Evolutionary conservation across 2,329 filamentous ascomycete species (phyloP), one percentile per base, ranked within the genome.

Genomic region (Incumbomyces lentus): DNA sequence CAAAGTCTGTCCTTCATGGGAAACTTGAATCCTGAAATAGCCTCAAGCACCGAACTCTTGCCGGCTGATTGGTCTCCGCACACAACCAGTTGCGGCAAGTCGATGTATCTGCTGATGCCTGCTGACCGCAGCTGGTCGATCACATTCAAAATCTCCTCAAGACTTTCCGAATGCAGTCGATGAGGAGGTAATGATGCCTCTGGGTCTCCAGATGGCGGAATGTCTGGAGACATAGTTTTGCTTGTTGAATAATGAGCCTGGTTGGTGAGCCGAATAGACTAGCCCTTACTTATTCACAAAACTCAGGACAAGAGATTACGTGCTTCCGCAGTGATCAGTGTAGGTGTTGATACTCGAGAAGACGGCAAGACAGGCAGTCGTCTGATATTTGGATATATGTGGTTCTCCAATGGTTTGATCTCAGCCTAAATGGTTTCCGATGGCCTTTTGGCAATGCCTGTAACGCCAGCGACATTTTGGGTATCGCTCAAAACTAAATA

Each of bases 51-150:
- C 3, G 59, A 61, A 32, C 55, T 60, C 34, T 62, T 64, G 2
- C 68, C 66, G 38, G 59, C 61, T 0, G 63, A 68, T 47, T 70
- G 64, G 40, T 69, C 67, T 7, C 68, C 66, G 11, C 61, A 58
- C 12, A 67, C 63, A 18, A 67, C 58, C 33, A 68, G 55, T 52
- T 66, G 61, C 1, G 60, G 61, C 1, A 64, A 53, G 31, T 55
- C 47, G 32, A 68, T 64, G 58, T 73, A 70, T 56, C 54, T 47
- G 37, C 55, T 76, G 65, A 59, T 75, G 60, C 58, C 76, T 67
- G 51, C 68, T 63, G 60, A 73, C 68, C 58, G 69, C 1, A 55
- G 44, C 26, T 46, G 19, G 38, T 55, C 54, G 17, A 56, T 52
- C 16, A 50, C 37, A 33, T 55, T 37, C 11, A 55, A 42, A 19